These are phyloP conservation scores for Colletotrichum gloeosporioides DNA, from an alignment of 2,329 filamentous ascomycete genomes.

Conservation along the genomic window DNA sequence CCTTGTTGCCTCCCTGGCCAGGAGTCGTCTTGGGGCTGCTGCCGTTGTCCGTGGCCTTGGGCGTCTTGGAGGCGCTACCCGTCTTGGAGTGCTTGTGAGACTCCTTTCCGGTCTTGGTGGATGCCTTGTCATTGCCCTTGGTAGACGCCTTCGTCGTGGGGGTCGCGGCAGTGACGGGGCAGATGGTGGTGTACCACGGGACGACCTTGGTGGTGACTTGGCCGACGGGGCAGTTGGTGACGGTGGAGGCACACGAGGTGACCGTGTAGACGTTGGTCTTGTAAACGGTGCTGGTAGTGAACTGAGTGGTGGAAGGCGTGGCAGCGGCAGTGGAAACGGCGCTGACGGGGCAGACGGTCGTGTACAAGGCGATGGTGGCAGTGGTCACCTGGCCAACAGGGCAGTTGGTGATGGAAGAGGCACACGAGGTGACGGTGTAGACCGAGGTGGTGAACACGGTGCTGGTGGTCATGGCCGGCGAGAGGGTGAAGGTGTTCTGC, in stretches of 20 bases:
- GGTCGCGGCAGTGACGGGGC: slow-evolving; percentile 37
- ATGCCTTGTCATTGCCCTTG: background rate
- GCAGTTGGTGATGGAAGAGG: slow-evolving; percentile 38
- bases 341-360: slow-evolving; percentile 48
- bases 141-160: background rate
- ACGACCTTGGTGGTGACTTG: slow-evolving; percentile 41
- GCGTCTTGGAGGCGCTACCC: slow-evolving; percentile 38
- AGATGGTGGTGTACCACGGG: slow-evolving; percentile 44
- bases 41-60: background rate
- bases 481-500: background rate
- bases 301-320: background rate
- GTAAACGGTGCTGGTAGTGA: slow-evolving; percentile 43
- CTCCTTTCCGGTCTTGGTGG: background rate
- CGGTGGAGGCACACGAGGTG: slow-evolving; percentile 56
- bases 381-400: slow-evolving; percentile 41
- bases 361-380: slow-evolving; percentile 36
- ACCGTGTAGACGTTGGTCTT: slow-evolving; percentile 54
- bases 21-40: background rate
- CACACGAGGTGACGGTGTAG: slow-evolving; percentile 50
- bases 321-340: slow-evolving; percentile 5
- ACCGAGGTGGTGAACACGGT: slow-evolving; percentile 38
- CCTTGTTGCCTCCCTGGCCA: background rate
- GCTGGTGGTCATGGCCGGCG: slow-evolving; percentile 26
- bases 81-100: background rate
- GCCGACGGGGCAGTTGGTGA: slow-evolving; percentile 41